Percentiles rank a stretch among this genome's conserved stretches.
Conservation (phyloP, 441 rosid species). For the Corymbia citriodora region DNA sequence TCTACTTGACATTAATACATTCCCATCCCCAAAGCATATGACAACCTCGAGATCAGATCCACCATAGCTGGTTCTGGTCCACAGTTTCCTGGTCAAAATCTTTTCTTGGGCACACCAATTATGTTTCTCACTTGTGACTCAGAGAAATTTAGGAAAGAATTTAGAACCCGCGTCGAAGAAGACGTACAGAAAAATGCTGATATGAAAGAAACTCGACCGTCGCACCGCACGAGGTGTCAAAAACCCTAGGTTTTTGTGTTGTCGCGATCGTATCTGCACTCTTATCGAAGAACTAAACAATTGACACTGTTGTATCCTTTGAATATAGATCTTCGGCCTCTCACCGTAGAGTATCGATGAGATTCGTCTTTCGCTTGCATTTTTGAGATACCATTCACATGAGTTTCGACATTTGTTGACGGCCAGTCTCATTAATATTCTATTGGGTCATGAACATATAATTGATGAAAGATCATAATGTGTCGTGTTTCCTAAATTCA, state of each 20-base stretch:
- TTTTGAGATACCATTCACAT: background rate
- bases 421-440: background rate
- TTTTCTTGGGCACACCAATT: background rate
- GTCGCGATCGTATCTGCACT: background rate
- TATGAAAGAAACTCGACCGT: background rate
- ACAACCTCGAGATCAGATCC: background rate
- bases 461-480: background rate
- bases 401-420: background rate
- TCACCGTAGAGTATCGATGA: background rate
- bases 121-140: background rate
- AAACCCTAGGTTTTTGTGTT: background rate
- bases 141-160: background rate
- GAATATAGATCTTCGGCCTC: background rate
- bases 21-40: background rate
- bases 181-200: background rate
- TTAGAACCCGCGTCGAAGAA: background rate
- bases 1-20: background rate
- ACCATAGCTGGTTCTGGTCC: background rate
- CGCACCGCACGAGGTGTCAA: no score
- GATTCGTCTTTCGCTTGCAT: background rate
- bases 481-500: background rate
- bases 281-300: background rate
- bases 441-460: background rate
- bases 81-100: background rate
- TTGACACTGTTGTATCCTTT: rapidly evolving